Evolutionary conservation across 352 stramenopile genomes (phyloP).

Genomic region (Pythium periplocum): DNA sequence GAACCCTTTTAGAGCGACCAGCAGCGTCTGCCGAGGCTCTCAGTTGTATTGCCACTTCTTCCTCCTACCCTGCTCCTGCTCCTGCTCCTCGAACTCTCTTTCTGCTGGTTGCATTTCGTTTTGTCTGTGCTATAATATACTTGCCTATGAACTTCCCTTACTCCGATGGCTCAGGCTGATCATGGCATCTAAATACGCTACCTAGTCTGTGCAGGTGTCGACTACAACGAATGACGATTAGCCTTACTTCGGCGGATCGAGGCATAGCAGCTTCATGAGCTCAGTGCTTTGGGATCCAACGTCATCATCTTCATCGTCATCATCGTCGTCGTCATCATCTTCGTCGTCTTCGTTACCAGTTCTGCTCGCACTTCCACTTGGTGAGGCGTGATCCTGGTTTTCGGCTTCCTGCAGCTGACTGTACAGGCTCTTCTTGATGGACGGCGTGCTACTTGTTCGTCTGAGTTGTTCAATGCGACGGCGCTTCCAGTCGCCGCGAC

Average conservation of each 20-base stretch:
- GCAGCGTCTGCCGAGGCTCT: neutral
- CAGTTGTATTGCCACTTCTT: neutral
- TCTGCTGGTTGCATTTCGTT: neutral
- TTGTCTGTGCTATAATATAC: no score
- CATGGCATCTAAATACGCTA: no score
- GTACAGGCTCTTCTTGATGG: neutral
- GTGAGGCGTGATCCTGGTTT: constrained; percentile 8
- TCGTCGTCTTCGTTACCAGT: constrained; percentile 20
- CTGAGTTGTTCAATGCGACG: constrained; percentile 38
- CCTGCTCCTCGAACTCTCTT: neutral
- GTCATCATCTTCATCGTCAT: constrained; percentile 10
- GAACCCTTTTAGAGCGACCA: constrained; percentile 36
- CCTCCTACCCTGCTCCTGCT: constrained; percentile 3
- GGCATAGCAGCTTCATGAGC: constrained; percentile 57
- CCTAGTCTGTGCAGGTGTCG: no score
- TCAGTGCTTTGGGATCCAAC: constrained; percentile 17
- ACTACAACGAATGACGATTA: no score
- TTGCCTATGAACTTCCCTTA: no score
- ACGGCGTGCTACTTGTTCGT: neutral
- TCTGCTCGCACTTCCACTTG: constrained; percentile 21
- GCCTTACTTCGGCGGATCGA: constrained; percentile 9
- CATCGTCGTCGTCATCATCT: constrained; percentile 36
- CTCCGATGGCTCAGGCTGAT: no score
- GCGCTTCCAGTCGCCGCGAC: constrained; percentile 55
- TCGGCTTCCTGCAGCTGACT: neutral